Percentiles rank a stretch among this genome's conserved stretches.
These are phyloP conservation scores for Craspedostauros australis DNA, from an alignment of 108 stramenopile genomes.

Conservation along the genomic window DNA sequence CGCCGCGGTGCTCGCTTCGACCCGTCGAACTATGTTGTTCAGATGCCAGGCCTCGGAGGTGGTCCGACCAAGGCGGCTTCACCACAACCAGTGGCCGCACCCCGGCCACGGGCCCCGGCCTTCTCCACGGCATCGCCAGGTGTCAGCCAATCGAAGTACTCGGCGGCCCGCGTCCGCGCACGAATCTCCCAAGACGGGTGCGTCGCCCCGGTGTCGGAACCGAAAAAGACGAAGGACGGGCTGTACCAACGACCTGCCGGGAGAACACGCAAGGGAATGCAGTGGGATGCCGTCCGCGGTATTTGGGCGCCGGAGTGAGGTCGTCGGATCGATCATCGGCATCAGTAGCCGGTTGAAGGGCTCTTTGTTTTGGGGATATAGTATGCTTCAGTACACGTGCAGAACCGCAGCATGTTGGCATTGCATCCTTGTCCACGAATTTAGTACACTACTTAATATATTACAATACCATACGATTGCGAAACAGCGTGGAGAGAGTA, in stretches of 20 bases:
- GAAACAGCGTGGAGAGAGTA: no score
- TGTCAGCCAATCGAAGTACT: constrained; percentile 38
- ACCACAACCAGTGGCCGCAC: neutral
- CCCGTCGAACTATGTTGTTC: constrained; percentile 7
- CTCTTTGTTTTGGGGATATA: no score
- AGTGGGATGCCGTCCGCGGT: constrained; percentile 73
- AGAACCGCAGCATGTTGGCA: no score
- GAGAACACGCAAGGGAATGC: constrained; percentile 71
- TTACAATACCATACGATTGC: no score
- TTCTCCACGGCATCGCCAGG: neutral
- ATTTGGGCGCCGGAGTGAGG: constrained; percentile 53
- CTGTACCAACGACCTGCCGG: constrained; percentile 62
- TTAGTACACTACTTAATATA: no score
- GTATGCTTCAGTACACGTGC: no score
- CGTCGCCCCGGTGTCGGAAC: constrained; percentile 57
- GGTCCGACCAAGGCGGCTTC: neutral
- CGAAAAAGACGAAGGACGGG: constrained; percentile 62
- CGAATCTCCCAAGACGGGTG: constrained; percentile 63
- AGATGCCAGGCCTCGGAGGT: constrained; percentile 17
- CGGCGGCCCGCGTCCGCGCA: constrained; percentile 44
- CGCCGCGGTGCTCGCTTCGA: neutral
- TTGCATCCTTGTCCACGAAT: no score
- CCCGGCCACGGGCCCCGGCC: constrained; percentile 3
- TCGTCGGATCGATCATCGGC: no score
- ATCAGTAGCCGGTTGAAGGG: no score